Evolutionary conservation across 2,329 filamentous ascomycete species (phyloP).

Genomic region (Xylariaceae sp.): DNA sequence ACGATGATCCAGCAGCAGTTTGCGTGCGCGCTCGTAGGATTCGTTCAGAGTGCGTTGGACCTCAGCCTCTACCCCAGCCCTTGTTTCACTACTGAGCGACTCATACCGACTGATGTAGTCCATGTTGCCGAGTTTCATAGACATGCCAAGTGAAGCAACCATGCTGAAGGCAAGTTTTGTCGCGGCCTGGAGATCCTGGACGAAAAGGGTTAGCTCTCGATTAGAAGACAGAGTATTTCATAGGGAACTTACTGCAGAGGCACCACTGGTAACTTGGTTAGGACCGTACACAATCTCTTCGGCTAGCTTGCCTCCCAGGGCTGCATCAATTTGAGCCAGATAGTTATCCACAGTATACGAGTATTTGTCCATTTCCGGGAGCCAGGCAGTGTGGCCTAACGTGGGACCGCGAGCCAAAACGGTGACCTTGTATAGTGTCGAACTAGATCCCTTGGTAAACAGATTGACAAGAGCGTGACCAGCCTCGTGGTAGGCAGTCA

Average conservation of each 20-base stretch:
- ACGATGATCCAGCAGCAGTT: constrained; percentile 66
- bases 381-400: constrained; percentile 78
- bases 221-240: neutral
- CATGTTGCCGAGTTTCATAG: constrained; percentile 77
- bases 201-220: constrained; percentile 25
- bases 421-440: constrained; percentile 90
- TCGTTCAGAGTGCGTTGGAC: constrained; percentile 81
- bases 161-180: constrained; percentile 80
- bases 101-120: constrained; percentile 79
- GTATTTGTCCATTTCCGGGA: constrained; percentile 90
- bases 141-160: constrained; percentile 89
- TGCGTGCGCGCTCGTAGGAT: constrained; percentile 66
- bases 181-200: constrained; percentile 73
- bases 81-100: constrained; percentile 77
- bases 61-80: constrained; percentile 79
- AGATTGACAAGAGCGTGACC: constrained; percentile 89
- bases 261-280: constrained; percentile 88
- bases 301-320: constrained; percentile 80
- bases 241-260: constrained; percentile 58
- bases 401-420: constrained; percentile 86
- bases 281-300: constrained; percentile 88
- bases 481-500: constrained; percentile 95
- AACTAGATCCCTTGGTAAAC: constrained; percentile 65
- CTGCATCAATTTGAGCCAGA: constrained; percentile 70
- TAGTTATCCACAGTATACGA: constrained; percentile 82